These are phyloP conservation scores for Populus tomentosa DNA, from an alignment of 441 rosid genomes.

Conservation along the genomic window DNA sequence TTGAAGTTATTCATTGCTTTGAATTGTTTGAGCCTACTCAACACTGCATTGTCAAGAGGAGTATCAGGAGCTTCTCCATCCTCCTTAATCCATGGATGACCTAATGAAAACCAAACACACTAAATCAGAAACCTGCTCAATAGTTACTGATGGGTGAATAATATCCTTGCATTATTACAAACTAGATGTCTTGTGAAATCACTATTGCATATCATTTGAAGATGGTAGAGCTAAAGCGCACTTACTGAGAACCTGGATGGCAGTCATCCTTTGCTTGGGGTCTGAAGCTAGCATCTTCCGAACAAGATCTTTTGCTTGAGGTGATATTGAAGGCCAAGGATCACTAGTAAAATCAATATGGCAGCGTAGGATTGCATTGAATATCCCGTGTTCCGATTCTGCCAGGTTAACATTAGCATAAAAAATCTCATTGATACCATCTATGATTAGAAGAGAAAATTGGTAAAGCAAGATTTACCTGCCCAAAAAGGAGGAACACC, in stretches of 20 bases:
- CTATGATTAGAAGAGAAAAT: no score
- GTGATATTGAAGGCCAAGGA: slow-evolving; percentile 97
- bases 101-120: slow-evolving; percentile 21
- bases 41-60: slow-evolving; percentile 83
- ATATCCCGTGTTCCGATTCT: slow-evolving; percentile 98
- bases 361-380: slow-evolving; percentile 92
- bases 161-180: not conserved
- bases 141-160: not conserved
- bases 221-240: not conserved
- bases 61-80: slow-evolving; percentile 93
- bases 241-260: slow-evolving; percentile 92
- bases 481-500: slow-evolving; percentile 99
- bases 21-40: slow-evolving; percentile 81
- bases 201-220: not conserved
- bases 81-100: slow-evolving; percentile 90
- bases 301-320: slow-evolving; percentile 82
- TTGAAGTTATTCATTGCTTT: slow-evolving; percentile 89
- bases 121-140: not conserved
- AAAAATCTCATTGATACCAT: not conserved
- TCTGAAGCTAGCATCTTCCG: slow-evolving; percentile 92
- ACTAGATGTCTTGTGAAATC: not conserved
- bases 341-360: slow-evolving; percentile 82
- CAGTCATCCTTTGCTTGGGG: slow-evolving; percentile 84
- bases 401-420: slow-evolving; percentile 14
- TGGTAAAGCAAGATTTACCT: slow-evolving; percentile 35